Conservation (phyloP, 345 rosid species). For the Boechera divaricarpa region DNA sequence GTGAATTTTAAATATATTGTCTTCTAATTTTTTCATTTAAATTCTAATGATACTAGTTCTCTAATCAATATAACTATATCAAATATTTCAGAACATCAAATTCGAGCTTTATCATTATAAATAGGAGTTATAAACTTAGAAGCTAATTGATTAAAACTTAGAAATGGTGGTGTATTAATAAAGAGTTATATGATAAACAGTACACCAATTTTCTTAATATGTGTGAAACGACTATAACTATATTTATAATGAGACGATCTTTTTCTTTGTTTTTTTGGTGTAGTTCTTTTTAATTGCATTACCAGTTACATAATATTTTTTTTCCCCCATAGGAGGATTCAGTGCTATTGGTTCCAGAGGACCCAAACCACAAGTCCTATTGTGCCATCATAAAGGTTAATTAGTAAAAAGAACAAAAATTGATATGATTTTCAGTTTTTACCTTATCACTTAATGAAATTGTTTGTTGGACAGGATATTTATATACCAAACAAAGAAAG, state of each 20-base stretch:
- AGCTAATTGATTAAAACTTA: too few species aligned
- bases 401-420: not conserved
- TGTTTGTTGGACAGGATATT: conserved; percentile 58
- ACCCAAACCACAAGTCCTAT: conserved; percentile 60
- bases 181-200: too few species aligned
- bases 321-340: conserved; percentile 68
- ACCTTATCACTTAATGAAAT: not conserved
- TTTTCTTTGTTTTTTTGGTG: not conserved
- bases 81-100: too few species aligned
- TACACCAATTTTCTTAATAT: too few species aligned
- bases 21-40: not conserved
- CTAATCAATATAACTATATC: not conserved
- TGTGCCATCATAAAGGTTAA: conserved; percentile 86
- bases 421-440: not conserved
- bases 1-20: not conserved
- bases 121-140: too few species aligned
- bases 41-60: not conserved
- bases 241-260: too few species aligned
- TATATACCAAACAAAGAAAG: conserved; percentile 51
- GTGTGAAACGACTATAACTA: too few species aligned
- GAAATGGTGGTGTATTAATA: too few species aligned
- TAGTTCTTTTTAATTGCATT: not conserved
- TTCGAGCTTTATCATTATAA: too few species aligned
- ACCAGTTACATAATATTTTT: not conserved
- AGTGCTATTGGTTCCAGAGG: conserved; percentile 70